These are phyloP conservation scores for Geotrichum fermentans DNA, from an alignment of 1,139 yeast species.

Conservation along the genomic window DNA sequence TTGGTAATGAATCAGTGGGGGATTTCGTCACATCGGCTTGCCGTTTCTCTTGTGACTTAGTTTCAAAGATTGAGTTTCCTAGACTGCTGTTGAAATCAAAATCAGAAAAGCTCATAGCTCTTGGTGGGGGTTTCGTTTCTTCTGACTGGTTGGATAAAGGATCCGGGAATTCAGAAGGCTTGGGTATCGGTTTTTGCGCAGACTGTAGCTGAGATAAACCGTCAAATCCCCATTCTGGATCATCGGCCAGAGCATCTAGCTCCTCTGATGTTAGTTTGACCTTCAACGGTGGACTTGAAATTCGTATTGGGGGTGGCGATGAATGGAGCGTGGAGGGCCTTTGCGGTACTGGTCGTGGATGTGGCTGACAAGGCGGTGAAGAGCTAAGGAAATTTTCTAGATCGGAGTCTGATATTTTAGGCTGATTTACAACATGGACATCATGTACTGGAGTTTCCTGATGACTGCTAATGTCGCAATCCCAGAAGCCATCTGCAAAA, in stretches of 20 bases:
- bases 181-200: too few species aligned
- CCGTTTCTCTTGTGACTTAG: background rate
- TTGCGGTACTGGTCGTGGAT: background rate
- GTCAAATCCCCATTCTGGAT: slow-evolving; percentile 16
- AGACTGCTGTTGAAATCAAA: background rate
- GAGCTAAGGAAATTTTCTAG: slow-evolving; percentile 3
- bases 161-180: too few species aligned
- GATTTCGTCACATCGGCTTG: too few species aligned
- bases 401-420: background rate
- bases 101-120: background rate
- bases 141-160: too few species aligned
- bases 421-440: background rate
- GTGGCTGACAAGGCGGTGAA: background rate
- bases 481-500: background rate
- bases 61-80: background rate
- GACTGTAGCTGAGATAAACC: too few species aligned
- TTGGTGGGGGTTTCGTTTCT: background rate
- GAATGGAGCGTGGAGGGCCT: background rate
- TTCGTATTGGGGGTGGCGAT: background rate
- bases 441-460: background rate
- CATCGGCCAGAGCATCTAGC: slow-evolving; percentile 12
- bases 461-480: background rate
- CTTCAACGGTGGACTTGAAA: background rate
- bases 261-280: slow-evolving; percentile 2
- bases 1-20: too few species aligned